phyloP scores from a whole-genome alignment of 78 protist species.

The Monosiga brevicollis region DNA sequence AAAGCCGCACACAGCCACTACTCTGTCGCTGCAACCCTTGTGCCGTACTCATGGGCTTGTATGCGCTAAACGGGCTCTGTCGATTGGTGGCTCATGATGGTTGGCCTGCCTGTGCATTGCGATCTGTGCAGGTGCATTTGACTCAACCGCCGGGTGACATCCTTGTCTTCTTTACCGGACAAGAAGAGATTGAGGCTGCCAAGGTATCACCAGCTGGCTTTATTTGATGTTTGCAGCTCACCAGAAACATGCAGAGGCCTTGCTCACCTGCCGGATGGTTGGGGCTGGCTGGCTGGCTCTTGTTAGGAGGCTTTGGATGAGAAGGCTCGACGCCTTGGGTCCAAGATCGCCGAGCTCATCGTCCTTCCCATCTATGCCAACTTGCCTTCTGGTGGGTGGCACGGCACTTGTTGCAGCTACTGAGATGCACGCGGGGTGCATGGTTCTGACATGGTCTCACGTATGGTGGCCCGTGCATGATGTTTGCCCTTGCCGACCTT shows the following conservation, averaged over 20 bases:
- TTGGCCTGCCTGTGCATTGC: background rate
- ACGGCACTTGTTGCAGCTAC: no score
- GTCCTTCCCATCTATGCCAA: constrained; percentile 87
- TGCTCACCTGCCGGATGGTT: constrained; percentile 28
- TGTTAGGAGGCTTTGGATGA: constrained; percentile 57
- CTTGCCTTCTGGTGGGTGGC: constrained; percentile 81
- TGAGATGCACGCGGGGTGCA: no score
- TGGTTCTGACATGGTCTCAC: no score
- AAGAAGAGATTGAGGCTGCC: constrained; percentile 86
- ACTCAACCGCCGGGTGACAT: constrained; percentile 83
- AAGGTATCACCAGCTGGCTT: background rate
- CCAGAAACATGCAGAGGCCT: background rate
- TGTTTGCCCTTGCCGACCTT: background rate
- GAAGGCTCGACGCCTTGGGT: constrained; percentile 73
- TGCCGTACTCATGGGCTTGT: no score
- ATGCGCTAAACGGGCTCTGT: no score
- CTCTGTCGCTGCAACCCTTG: no score
- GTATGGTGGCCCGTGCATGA: background rate
- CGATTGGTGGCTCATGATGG: no score
- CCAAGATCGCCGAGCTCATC: constrained; percentile 72
- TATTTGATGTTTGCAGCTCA: background rate
- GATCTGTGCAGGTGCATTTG: constrained; percentile 4
- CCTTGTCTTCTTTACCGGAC: constrained; percentile 95
- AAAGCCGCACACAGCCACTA: background rate
- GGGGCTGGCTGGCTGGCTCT: no score